Evolutionary conservation across 192 early-diverging fungal genomes (phyloP), one percentile per base, ranked within the genome.

Genomic region (Coemansia interrupta): DNA sequence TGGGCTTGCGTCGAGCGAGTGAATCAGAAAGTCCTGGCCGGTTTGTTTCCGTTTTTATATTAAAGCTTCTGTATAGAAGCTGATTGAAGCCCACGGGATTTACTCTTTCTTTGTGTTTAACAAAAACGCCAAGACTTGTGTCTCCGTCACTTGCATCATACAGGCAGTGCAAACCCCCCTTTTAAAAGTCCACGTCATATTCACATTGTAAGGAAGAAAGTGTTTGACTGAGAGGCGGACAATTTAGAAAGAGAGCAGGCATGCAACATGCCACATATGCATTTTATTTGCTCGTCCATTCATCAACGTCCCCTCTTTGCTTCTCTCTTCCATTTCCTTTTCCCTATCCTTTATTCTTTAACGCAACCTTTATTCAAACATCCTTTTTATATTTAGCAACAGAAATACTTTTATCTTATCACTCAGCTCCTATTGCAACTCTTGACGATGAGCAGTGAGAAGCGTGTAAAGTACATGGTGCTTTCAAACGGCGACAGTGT

Each of bases 391-490:
- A 44, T 57, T 58, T 32, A 43, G 41, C 28, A 50, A 12, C 48
- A 51, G 9, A 28, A 39, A 55, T 43, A 42, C 39, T 4, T 39
- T 39, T 17, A 32, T 29, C 32, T 38, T 20, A 14, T 14, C 28
- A n/a, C 26, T 17, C 22, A 28, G 26, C n/a, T 28, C 28, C n/a
- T 50, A 50, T 38, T 39, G 19, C 3, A 38, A 36, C 19, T 41
- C 38, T 49, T 53, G 12, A 55, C 49, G 22, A 75, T 75, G 72
- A 69, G 63, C 60, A 55, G 61, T 64, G 73, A 76, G 60, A 76
- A 76, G 45, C 62, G 61, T 41, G 38, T 54, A 28, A 65, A 58
- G 44, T 61, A 54, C 58, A 57, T 46, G 46, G 58, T 66, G 15
- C 44, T 58, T 44, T 55, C 66, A 38, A 63, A 68, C 40, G 63